phyloP scores from a whole-genome alignment of 352 stramenopile species.

The Phytophthora litchii region DNA sequence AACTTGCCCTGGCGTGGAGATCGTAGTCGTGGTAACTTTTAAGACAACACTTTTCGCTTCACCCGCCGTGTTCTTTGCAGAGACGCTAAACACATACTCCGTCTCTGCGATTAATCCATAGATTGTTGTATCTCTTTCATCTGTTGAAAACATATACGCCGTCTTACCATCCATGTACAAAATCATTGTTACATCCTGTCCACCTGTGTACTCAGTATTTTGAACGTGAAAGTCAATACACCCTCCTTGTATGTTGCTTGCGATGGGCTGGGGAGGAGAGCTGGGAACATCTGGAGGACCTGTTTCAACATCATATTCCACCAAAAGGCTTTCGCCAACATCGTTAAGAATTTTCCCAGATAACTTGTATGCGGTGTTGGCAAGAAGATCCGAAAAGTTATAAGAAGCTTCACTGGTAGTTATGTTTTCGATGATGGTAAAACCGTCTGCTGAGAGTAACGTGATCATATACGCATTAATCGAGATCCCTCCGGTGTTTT shows the following conservation, averaged over 20 bases:
- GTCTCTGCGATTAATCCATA: conserved; percentile 41
- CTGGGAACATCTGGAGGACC: conserved; percentile 26
- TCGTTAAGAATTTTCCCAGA: conserved; percentile 26
- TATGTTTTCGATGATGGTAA: conserved; percentile 10
- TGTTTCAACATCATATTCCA: conserved; percentile 22
- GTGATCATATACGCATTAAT: conserved; percentile 37
- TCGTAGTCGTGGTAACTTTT: conserved; percentile 33
- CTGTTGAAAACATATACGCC: conserved; percentile 29
- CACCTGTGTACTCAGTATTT: conserved; percentile 43
- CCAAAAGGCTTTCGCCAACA: conserved; percentile 23
- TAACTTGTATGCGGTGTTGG: conserved; percentile 35
- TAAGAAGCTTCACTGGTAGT: conserved; percentile 1
- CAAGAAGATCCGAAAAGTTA: conserved; percentile 27
- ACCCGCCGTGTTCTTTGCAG: conserved; percentile 42
- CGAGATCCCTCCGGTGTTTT: conserved; percentile 50
- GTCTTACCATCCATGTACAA: conserved; percentile 34
- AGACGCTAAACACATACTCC: conserved; percentile 46
- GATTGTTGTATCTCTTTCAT: conserved; percentile 32
- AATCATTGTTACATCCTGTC: conserved; percentile 37
- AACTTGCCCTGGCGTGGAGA: conserved; percentile 47
- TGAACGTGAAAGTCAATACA: conserved; percentile 24
- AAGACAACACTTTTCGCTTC: conserved; percentile 32
- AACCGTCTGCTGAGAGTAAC: conserved; percentile 3
- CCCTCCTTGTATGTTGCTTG: conserved; percentile 32
- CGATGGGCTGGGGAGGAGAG: conserved; percentile 19